Conservation (phyloP, 257 asterid genomes). For the Echium plantagineum region DNA sequence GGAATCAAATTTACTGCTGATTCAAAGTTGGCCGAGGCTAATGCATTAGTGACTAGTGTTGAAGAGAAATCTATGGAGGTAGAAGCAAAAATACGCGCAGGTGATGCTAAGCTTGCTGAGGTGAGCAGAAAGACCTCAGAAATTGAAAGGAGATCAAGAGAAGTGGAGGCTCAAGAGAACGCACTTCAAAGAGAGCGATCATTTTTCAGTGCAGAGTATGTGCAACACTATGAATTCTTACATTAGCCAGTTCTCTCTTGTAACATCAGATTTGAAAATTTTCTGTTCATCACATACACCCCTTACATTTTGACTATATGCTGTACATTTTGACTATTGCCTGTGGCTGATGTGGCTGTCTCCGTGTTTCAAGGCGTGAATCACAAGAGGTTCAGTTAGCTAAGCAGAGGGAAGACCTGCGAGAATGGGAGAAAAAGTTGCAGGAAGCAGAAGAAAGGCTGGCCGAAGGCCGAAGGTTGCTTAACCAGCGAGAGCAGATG, state of each 20-base stretch:
- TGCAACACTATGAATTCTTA: conserved; percentile 4
- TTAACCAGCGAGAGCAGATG: conserved; percentile 87
- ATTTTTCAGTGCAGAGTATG: conserved; percentile 65
- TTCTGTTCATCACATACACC: background rate
- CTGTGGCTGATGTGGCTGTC: conserved; percentile 13
- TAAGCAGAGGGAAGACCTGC: conserved; percentile 79
- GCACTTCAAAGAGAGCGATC: conserved; percentile 65
- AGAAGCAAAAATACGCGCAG: conserved; percentile 71
- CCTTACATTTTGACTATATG: no score
- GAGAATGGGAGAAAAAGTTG: conserved; percentile 81
- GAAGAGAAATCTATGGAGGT: conserved; percentile 86
- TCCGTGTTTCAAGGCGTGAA: conserved; percentile 45
- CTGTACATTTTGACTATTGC: background rate
- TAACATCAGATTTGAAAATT: background rate
- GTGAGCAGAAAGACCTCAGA: conserved; percentile 76
- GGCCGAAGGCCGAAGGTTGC: conserved; percentile 72
- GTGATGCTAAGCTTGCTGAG: conserved; percentile 90
- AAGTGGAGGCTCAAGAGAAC: conserved; percentile 67
- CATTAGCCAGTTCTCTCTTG: background rate
- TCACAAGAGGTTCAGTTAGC: conserved; percentile 46
- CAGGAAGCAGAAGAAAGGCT: conserved; percentile 80
- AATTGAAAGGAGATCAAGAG: conserved; percentile 62
- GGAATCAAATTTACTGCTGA: conserved; percentile 86
- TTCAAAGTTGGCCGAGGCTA: conserved; percentile 55
- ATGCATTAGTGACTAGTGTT: conserved; percentile 59